A percentile compares a stretch with the other conserved stretches of the same genome.
Evolutionary conservation across 2,329 filamentous ascomycete species (phyloP).

Genomic region (Albifimbria verrucaria): DNA sequence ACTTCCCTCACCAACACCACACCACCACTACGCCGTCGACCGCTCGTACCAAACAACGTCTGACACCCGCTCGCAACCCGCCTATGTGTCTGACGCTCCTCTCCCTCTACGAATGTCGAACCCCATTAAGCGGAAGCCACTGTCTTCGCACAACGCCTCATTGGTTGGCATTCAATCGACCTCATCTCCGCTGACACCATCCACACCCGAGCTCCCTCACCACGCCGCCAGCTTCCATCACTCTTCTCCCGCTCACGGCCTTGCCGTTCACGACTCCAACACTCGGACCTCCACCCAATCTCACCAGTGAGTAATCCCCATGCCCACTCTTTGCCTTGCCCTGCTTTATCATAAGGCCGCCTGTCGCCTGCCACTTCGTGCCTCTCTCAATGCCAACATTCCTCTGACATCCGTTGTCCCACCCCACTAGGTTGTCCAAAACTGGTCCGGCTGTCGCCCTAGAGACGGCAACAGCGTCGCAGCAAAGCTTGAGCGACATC

Average conservation of each 20-base stretch:
- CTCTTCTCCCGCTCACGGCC: not conserved
- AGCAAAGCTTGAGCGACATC: slow-evolving; percentile 37
- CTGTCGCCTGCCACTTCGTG: too few species aligned
- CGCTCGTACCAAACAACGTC: not conserved
- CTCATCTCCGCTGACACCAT: slow-evolving; percentile 10
- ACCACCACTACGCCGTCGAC: not conserved
- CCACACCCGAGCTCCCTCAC: slow-evolving; percentile 14
- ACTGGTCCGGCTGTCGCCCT: slow-evolving; percentile 20
- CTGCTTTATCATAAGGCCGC: not conserved
- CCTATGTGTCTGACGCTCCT: slow-evolving; percentile 3
- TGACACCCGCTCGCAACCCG: not conserved
- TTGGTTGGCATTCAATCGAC: slow-evolving; percentile 21
- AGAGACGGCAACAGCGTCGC: slow-evolving; percentile 20
- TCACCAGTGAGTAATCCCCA: not conserved
- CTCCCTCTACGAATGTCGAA: slow-evolving; percentile 7
- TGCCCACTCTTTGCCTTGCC: not conserved
- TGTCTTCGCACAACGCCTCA: slow-evolving; percentile 45
- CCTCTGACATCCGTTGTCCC: not conserved
- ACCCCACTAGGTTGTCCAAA: slow-evolving; percentile 18
- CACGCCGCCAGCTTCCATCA: not conserved
- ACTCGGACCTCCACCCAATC: not conserved
- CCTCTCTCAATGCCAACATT: slow-evolving; percentile 7
- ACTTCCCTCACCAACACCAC: not conserved
- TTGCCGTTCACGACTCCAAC: not conserved
- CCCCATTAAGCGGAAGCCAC: slow-evolving; percentile 57